Evolutionary conservation across 2,329 filamentous ascomycete genomes (phyloP).

Genomic region (Hymenoscyphus fraxineus): DNA sequence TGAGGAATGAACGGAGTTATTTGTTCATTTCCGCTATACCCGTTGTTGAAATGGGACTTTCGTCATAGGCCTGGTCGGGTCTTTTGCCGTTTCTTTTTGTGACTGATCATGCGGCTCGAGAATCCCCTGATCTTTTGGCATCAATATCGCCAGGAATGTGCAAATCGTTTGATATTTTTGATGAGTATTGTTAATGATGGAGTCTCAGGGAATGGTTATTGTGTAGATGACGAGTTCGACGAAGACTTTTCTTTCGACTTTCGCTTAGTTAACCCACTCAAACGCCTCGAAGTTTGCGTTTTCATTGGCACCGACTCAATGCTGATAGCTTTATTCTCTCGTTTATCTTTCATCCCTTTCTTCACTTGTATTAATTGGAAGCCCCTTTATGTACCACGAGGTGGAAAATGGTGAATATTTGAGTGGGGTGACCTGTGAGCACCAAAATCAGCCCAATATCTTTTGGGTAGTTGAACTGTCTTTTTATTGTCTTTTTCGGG

Average conservation of each 20-base stretch:
- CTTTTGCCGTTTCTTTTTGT: background rate
- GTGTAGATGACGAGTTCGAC: slow-evolving; percentile 1
- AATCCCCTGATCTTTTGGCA: too few relatives aligned
- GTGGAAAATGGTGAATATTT: background rate
- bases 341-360: background rate
- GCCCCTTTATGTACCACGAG: background rate
- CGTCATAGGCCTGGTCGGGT: background rate
- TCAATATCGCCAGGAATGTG: background rate
- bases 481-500: background rate
- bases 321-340: background rate
- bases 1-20: background rate
- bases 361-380: slow-evolving; percentile 9
- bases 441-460: background rate
- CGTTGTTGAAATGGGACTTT: background rate
- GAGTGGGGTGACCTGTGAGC: background rate
- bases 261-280: background rate
- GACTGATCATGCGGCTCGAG: background rate
- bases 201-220: background rate
- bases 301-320: background rate
- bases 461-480: background rate
- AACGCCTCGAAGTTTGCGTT: background rate
- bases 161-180: background rate
- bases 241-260: background rate
- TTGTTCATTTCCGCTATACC: background rate
- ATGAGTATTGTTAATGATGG: slow-evolving; percentile 9